Evolutionary conservation across 257 asterid species (phyloP), one percentile per base, ranked within the genome.

Genomic region (Perilla frutescens): DNA sequence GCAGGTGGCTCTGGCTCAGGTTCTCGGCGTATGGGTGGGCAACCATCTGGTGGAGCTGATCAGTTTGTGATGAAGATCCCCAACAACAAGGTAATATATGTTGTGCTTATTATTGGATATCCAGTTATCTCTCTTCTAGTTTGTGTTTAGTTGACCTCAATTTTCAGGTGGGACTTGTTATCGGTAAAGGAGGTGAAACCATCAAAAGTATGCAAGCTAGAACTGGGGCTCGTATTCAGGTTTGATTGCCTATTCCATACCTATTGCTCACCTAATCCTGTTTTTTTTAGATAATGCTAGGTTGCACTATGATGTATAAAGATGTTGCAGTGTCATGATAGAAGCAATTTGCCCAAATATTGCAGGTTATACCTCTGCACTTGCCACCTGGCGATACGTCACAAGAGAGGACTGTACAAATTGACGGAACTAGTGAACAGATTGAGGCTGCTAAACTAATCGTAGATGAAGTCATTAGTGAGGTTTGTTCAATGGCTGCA

Each of bases 161-260:
- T 65, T 80, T 74, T 65, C 71, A 91, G 97, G 98, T 92, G 75
- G 98, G 98, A 14, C 96, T 90, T 81, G 96, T 92, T 39, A 92
- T 92, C 68, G 98, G 98, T 49, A 92, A 92, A 84, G 96, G 98
- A 63, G 98, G 98, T 61, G 98, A 92, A 80, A 88, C 96, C 77
- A 90, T 92, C 60, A 90, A 90, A 69, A 88, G 65, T 69, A 90
- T 92, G 96, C 98, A 92, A 86, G 90, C 92, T 20, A 85, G 64
- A 20, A 71, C 96, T 11, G 98, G 98, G 13, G 98, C 98, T 61
- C 93, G 96, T 8, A 87, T 92, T 80, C 98, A 92, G 94, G 96
- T 92, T 45, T 37, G 45, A 13, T 43, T 75, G 8, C 55, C 43
- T 29, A 8, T 76, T 1, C 10, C 6, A 37, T 40, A 37, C 59